Percentiles rank a stretch among this genome's conserved stretches.
These are phyloP conservation scores for Chlorella sorokiniana DNA, from an alignment of 139 green algal species.

Conservation along the genomic window DNA sequence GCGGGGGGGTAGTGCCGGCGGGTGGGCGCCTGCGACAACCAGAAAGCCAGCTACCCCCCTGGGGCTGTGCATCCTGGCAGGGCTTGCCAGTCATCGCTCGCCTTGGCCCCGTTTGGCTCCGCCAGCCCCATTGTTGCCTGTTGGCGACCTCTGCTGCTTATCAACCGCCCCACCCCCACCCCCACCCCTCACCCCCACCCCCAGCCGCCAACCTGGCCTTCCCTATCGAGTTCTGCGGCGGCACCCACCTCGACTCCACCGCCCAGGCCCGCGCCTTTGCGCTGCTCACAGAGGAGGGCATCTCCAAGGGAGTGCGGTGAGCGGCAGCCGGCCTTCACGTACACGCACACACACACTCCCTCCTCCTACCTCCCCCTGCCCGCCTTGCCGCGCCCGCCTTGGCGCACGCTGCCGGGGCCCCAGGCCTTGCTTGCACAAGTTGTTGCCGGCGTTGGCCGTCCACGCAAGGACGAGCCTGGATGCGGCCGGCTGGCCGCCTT, in stretches of 20 bases:
- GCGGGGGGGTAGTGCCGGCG: background rate
- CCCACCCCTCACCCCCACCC: background rate
- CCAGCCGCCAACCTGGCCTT: constrained; percentile 55
- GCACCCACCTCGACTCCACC: constrained; percentile 94
- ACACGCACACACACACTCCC: too few species aligned
- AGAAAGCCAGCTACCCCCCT: too few species aligned
- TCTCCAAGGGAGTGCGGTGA: constrained; percentile 83
- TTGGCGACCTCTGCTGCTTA: background rate
- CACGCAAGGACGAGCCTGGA: background rate
- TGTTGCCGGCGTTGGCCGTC: background rate
- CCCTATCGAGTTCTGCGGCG: constrained; percentile 97
- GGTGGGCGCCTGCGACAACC: too few species aligned
- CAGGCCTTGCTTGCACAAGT: too few species aligned
- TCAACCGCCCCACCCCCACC: background rate
- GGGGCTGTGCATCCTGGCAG: too few species aligned
- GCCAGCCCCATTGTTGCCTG: background rate
- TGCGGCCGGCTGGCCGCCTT: background rate
- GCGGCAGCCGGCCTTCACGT: too few species aligned
- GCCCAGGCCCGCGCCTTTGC: constrained; percentile 83
- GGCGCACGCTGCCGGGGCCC: too few species aligned
- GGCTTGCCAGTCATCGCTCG: too few species aligned
- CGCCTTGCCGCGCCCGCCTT: too few species aligned
- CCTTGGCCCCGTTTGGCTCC: background rate
- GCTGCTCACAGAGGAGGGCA: constrained; percentile 94
- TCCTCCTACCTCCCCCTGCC: too few species aligned